phyloP scores from a whole-genome alignment of 2,329 filamentous ascomycete genomes.

The Chaetothyriales sp. region DNA sequence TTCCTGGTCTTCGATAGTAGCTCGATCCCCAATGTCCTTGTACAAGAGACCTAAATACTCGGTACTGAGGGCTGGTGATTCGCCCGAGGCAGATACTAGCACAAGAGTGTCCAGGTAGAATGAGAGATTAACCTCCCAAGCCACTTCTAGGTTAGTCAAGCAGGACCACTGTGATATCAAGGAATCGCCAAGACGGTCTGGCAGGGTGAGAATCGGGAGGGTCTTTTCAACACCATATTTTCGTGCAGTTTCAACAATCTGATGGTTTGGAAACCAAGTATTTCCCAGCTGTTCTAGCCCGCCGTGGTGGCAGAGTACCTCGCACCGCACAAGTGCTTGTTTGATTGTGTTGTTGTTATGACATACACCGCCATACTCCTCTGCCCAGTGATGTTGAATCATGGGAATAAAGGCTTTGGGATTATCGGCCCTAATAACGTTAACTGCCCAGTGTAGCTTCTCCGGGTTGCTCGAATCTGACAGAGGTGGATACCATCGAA shows the following conservation, averaged over 20 bases:
- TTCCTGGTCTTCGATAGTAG: slow-evolving; percentile 1
- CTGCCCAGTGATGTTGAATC: slow-evolving; percentile 3
- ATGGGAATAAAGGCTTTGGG: slow-evolving; percentile 1
- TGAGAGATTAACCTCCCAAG: slow-evolving; percentile 1
- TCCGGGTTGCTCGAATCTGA: background rate
- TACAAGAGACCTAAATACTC: background rate
- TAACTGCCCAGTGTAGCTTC: slow-evolving; percentile 5
- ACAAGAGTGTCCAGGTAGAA: slow-evolving; percentile 4
- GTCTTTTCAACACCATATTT: slow-evolving; percentile 4
- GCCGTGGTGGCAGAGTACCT: slow-evolving; percentile 4
- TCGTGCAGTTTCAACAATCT: slow-evolving; percentile 2
- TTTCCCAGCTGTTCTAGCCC: slow-evolving; percentile 2
- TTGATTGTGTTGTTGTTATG: background rate
- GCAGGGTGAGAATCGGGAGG: slow-evolving; percentile 5
- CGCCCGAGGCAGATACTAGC: background rate
- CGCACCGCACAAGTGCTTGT: background rate
- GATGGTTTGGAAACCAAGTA: slow-evolving; percentile 4
- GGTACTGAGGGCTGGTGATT: background rate
- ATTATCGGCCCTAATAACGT: background rate
- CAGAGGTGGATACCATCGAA: slow-evolving; percentile 9
- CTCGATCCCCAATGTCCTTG: slow-evolving; percentile 1
- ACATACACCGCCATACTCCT: slow-evolving; percentile 4
- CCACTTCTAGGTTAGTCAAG: slow-evolving; percentile 5
- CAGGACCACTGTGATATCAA: slow-evolving; percentile 5
- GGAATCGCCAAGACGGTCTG: background rate